Base-by-base conservation (phyloP, 176 grass and related monocot genomes). In the Thinopyrum elongatum region DNA sequence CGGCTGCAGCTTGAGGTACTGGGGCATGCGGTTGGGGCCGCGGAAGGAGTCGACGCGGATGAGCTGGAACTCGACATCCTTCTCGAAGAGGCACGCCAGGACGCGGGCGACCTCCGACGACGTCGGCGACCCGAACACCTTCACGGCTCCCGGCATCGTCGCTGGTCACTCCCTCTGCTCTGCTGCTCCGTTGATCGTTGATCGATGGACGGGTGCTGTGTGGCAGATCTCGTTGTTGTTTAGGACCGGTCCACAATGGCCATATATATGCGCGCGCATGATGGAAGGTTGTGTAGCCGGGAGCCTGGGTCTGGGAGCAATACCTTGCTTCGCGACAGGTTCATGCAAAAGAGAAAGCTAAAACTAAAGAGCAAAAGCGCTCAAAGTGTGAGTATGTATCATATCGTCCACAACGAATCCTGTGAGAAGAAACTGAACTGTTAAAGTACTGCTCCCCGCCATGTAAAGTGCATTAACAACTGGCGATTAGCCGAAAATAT, bases 11-110 rank as follows among this genome's bases (percentile, higher is more conserved):
- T 89, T 92, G 66, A 89, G 86, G 87, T 83, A 86, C 22, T 86
- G 82, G 13, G 90, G 90, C 81, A 85, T 28, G 21, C 85, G 84
- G 65, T 87, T 74, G 77, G 59, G 0, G 17, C 91, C 85, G 42
- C 74, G 88, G 77, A 85, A 93, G 14, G 84, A 82, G 72, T 93
- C 88, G 55, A 93, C 88, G 64, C 91, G 91, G 77, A 93, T 90
- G 72, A 93, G 91, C 76, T 90, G 85, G 91, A 93, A 93, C 78
- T 93, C 88, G 74, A 93, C 85, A 3, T 93, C 91, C 85, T 93
- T 93, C 82, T 93, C 91, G 85, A 93, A 90, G 23, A 93, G 81
- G 91, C 91, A 93, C 12, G 88, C 34, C 65, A 93, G 42, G 5
- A 93, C 91, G 71, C 91, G 86, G 21, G 88, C 91, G 26, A 87